Percentiles rank a stretch among this genome's conserved stretches.
phyloP scores from a whole-genome alignment of 768 basidiomycete genomes.

The Chiua virens region DNA sequence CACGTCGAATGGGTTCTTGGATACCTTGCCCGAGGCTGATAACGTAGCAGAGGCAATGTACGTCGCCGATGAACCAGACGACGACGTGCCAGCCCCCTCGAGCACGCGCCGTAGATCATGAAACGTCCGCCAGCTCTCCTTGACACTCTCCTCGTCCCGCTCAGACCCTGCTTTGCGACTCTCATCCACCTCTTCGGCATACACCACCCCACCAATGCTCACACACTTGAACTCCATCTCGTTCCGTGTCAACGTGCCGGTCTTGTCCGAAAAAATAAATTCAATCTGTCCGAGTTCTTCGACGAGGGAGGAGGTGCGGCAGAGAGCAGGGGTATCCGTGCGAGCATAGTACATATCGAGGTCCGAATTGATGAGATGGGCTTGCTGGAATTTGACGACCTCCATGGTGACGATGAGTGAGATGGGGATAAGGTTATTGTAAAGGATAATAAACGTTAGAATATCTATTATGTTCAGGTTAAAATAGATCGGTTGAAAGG shows the following conservation, averaged over 20 bases:
- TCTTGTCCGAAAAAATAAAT: constrained; percentile 94
- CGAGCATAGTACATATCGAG: constrained; percentile 97
- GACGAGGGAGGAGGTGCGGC: constrained; percentile 96
- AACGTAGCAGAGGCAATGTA: no score
- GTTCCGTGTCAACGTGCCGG: constrained; percentile 93
- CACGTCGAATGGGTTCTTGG: constrained; percentile 58
- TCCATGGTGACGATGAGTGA: constrained; percentile 99
- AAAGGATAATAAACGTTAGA: constrained; percentile 96
- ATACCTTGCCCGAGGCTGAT: constrained; percentile 11
- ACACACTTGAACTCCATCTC: constrained; percentile 98
- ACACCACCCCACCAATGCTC: constrained; percentile 84
- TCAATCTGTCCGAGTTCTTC: constrained; percentile 99
- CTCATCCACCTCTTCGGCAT: constrained; percentile 91
- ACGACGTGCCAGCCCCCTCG: constrained; percentile 34
- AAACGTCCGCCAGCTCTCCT: constrained; percentile 76
- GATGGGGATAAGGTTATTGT: constrained; percentile 99
- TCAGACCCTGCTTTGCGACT: constrained; percentile 60
- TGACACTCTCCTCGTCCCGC: constrained; percentile 39
- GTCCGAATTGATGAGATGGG: constrained; percentile 94
- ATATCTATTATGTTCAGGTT: constrained; percentile 59
- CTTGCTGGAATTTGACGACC: constrained; percentile 98
- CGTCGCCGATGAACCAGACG: background rate
- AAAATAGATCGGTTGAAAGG: background rate
- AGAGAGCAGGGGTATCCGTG: constrained; percentile 95
- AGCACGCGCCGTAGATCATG: constrained; percentile 63